Evolutionary conservation across 2,329 filamentous ascomycete species (phyloP).

Genomic region (Botrytis aclada): DNA sequence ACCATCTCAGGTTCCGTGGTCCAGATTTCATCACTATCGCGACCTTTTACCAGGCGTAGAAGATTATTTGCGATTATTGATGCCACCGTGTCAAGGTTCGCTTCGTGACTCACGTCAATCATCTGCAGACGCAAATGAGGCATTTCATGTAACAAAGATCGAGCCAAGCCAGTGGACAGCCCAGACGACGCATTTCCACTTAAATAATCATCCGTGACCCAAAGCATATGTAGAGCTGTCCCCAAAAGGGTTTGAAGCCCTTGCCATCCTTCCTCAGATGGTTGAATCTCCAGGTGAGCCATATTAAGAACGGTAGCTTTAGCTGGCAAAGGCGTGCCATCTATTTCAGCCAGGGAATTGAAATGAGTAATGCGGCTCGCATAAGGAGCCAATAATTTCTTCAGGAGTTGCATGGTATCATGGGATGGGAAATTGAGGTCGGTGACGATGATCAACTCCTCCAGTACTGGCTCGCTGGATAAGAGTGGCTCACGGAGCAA

Average conservation of each 20-base stretch:
- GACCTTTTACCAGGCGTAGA: neutral
- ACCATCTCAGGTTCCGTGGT: neutral
- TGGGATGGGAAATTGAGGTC: neutral
- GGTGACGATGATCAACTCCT: neutral
- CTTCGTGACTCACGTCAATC: neutral
- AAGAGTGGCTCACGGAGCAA: constrained; percentile 15
- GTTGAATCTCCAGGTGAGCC: neutral
- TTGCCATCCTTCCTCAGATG: neutral
- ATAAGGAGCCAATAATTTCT: neutral
- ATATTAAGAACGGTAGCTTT: neutral
- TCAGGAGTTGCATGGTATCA: neutral
- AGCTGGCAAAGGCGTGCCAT: neutral
- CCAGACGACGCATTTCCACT: neutral
- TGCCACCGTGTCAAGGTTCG: neutral
- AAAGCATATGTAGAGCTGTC: neutral
- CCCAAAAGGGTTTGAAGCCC: neutral
- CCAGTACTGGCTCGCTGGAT: neutral
- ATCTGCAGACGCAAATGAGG: neutral
- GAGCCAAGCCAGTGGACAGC: neutral
- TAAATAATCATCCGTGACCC: neutral
- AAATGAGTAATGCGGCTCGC: neutral
- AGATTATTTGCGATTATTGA: neutral
- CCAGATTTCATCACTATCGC: neutral
- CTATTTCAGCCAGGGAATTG: neutral
- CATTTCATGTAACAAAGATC: neutral